phyloP scores from a whole-genome alignment of 139 green algal genomes.

The Tetradesmus obliquus region DNA sequence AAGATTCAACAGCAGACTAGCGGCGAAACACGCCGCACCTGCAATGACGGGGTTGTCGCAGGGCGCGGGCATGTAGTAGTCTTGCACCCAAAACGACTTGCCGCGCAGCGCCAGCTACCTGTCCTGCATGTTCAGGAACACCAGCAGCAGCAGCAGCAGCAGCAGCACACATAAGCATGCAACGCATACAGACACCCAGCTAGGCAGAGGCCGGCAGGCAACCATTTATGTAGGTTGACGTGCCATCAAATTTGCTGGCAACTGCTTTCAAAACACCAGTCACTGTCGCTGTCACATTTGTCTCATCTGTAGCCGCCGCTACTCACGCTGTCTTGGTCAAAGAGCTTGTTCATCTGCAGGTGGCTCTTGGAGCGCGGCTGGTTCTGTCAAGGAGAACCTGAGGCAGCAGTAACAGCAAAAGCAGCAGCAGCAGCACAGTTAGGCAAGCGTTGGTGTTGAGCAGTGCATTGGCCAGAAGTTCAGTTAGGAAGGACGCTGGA shows the following conservation, averaged over 20 bases:
- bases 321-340: slow-evolving; percentile 30
- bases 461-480: no score
- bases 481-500: no score
- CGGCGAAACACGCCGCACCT: background rate
- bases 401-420: background rate
- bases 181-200: no score
- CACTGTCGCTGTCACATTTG: no score
- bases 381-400: background rate
- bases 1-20: no score
- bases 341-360: slow-evolving; percentile 22
- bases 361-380: background rate
- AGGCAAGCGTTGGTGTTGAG: no score
- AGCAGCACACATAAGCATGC: background rate
- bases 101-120: background rate
- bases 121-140: slow-evolving; percentile 30
- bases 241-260: no score
- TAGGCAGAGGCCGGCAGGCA: no score
- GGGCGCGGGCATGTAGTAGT: slow-evolving; percentile 1
- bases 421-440: background rate
- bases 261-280: no score
- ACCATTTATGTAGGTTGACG: no score
- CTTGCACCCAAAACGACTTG: background rate
- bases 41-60: background rate
- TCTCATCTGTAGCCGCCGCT: background rate
- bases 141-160: background rate